Conservation (phyloP, 2,329 filamentous ascomycete species). For the Fusarium sp. region DNA sequence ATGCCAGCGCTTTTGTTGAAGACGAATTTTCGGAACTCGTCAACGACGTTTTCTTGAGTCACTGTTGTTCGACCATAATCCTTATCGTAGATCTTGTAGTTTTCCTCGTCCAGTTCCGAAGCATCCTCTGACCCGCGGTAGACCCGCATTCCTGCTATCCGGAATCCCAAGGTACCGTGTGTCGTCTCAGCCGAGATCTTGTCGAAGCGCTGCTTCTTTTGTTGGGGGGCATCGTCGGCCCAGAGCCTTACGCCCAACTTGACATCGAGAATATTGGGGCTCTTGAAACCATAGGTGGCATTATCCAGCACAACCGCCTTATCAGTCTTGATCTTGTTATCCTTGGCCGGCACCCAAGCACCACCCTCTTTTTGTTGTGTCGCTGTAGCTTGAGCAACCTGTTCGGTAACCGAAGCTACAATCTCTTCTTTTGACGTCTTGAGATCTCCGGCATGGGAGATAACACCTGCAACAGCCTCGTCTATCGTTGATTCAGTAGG, state of each 20-base stretch:
- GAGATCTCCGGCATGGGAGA: constrained; percentile 53
- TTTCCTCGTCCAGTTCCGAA: constrained; percentile 63
- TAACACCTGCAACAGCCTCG: constrained; percentile 59
- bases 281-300: constrained; percentile 80
- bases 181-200: constrained; percentile 70
- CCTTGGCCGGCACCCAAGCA: constrained; percentile 62
- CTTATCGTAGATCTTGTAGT: constrained; percentile 71
- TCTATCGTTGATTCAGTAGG: constrained; percentile 61
- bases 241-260: constrained; percentile 90
- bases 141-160: constrained; percentile 74
- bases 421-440: constrained; percentile 51
- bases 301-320: constrained; percentile 88
- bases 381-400: constrained; percentile 43
- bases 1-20: constrained; percentile 70
- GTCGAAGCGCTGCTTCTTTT: constrained; percentile 71
- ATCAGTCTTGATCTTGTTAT: constrained; percentile 77
- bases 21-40: constrained; percentile 67
- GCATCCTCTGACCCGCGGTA: constrained; percentile 67
- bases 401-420: constrained; percentile 48
- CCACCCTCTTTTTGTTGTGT: constrained; percentile 40
- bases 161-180: constrained; percentile 69
- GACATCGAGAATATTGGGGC: constrained; percentile 91
- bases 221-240: constrained; percentile 75
- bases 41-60: constrained; percentile 64
- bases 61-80: constrained; percentile 68